phyloP scores from a whole-genome alignment of 2,329 filamentous ascomycete species.

The Colletotrichum chlorophyti region DNA sequence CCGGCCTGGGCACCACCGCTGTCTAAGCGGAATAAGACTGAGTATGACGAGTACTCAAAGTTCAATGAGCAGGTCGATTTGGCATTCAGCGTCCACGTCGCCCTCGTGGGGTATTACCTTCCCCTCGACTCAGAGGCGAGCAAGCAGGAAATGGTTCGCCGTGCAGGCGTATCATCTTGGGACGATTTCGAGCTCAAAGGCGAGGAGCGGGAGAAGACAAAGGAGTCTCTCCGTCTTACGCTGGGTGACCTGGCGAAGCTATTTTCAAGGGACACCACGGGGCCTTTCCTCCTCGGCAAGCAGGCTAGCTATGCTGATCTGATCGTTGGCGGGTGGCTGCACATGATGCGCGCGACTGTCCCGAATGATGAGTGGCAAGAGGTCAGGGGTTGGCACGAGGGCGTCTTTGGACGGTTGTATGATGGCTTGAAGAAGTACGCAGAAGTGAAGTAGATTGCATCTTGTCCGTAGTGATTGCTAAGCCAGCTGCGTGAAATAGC shows the following conservation, averaged over 20 bases:
- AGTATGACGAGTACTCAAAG: constrained; percentile 45
- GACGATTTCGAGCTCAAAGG: constrained; percentile 47
- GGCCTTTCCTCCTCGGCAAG: constrained; percentile 56
- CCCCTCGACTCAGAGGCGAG: constrained; percentile 57
- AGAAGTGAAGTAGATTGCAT: constrained; percentile 36
- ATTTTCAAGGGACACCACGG: constrained; percentile 44
- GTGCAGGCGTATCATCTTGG: constrained; percentile 52
- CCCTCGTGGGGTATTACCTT: constrained; percentile 47
- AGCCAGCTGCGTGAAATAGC: no score
- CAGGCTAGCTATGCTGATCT: constrained; percentile 59
- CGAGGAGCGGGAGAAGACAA: constrained; percentile 47
- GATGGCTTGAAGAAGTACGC: constrained; percentile 50
- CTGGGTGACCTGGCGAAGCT: constrained; percentile 50
- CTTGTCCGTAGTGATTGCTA: no score
- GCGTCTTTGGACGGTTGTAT: constrained; percentile 56
- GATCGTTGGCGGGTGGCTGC: constrained; percentile 63
- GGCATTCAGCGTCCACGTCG: constrained; percentile 54
- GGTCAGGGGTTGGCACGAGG: constrained; percentile 54
- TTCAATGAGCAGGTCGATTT: constrained; percentile 65
- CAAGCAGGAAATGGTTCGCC: constrained; percentile 55
- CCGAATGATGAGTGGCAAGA: constrained; percentile 54
- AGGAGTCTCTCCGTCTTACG: constrained; percentile 45
- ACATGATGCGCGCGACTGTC: constrained; percentile 49
- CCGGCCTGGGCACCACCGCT: constrained; percentile 42
- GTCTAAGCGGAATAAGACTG: constrained; percentile 36